A percentile compares a stretch with the other conserved stretches of the same genome.
These are phyloP conservation scores for Backusella parvicylindrica DNA, from an alignment of 192 early-diverging fungal species.

Conservation along the genomic window DNA sequence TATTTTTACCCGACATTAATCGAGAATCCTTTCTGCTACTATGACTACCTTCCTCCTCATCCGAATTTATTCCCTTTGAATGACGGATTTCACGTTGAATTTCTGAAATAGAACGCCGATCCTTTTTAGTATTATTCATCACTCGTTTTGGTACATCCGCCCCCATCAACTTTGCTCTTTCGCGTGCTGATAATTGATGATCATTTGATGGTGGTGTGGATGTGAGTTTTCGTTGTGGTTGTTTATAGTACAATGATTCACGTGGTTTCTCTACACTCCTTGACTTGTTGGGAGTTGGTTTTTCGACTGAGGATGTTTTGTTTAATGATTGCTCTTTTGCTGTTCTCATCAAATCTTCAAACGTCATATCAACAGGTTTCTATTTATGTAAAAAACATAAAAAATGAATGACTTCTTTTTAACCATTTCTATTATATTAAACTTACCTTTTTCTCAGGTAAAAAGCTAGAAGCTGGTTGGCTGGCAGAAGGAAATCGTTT, in stretches of 20 bases:
- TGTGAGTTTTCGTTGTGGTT: not conserved
- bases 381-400: not conserved
- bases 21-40: not conserved
- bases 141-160: slow-evolving; percentile 12
- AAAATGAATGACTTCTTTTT: not conserved
- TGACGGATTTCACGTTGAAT: slow-evolving; percentile 25
- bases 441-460: slow-evolving; percentile 12
- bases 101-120: slow-evolving; percentile 27
- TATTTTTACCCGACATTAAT: not conserved
- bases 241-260: slow-evolving; percentile 6
- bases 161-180: slow-evolving; percentile 34
- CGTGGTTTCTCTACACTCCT: slow-evolving; percentile 6
- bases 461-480: not conserved
- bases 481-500: not conserved
- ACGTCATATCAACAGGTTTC: slow-evolving; percentile 10
- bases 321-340: not conserved
- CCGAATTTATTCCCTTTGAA: slow-evolving; percentile 1
- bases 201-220: not conserved
- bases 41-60: not conserved
- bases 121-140: slow-evolving; percentile 19
- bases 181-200: not conserved
- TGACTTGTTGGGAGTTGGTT: not conserved
- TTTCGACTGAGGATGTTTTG: not conserved
- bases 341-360: slow-evolving; percentile 10
- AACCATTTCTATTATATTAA: not conserved